Percentiles rank a stretch among this genome's conserved stretches.
Conservation (phyloP, 257 asterid genomes). For the Scutellaria barbata region DNA sequence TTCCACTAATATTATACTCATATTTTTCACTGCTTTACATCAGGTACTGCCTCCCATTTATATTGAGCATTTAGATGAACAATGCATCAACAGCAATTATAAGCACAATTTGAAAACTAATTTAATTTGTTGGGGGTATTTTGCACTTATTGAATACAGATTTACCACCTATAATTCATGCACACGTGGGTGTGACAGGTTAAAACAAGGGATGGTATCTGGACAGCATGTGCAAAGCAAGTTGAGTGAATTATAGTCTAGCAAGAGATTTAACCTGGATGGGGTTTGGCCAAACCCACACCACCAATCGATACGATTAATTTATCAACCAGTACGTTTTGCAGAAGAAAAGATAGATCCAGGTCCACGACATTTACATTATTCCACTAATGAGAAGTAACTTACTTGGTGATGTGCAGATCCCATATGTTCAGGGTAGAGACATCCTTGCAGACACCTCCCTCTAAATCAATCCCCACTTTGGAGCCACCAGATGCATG, state of each 20-base stretch:
- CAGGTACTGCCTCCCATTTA: not conserved
- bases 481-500: conserved; percentile 81
- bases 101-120: not conserved
- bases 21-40: not conserved
- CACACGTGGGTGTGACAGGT: not conserved
- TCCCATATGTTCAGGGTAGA: conserved; percentile 76
- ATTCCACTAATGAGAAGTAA: conserved; percentile 19
- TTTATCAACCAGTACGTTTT: not conserved
- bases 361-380: conserved; percentile 15
- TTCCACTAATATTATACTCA: not conserved
- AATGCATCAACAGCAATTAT: conserved; percentile 11
- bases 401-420: conserved; percentile 83
- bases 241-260: not conserved
- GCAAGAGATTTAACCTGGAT: not conserved
- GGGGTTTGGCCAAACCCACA: not conserved
- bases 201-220: not conserved
- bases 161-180: too few species aligned
- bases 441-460: conserved; percentile 80
- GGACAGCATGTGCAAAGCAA: not conserved
- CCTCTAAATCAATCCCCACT: conserved; percentile 88
- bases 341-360: not conserved
- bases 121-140: not conserved
- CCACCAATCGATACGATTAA: not conserved
- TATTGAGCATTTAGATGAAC: not conserved
- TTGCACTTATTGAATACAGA: conserved; percentile 2